Conservation (phyloP, 176 grass and related monocot genomes). For the Carex scoparia region DNA sequence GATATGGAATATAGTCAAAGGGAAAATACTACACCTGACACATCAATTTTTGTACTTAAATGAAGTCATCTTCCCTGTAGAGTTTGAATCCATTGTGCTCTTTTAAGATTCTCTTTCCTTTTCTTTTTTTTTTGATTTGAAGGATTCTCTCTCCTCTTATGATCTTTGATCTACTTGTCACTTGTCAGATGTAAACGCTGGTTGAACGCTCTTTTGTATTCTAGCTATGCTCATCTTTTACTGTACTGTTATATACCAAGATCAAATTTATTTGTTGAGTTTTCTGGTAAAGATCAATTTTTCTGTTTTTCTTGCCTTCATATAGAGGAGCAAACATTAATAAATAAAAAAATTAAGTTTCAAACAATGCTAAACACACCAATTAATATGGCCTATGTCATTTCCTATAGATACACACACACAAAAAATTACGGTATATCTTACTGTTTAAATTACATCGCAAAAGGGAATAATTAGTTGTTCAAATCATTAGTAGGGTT, state of each 20-base stretch:
- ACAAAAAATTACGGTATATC: background rate
- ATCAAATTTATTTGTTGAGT: too few relatives aligned
- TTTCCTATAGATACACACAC: background rate
- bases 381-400: too few relatives aligned
- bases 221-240: background rate
- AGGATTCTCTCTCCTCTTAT: background rate
- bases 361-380: too few relatives aligned
- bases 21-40: constrained; percentile 24
- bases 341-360: too few relatives aligned
- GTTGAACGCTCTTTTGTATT: constrained; percentile 9
- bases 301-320: too few relatives aligned
- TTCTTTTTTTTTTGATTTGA: too few relatives aligned
- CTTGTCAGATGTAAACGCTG: background rate
- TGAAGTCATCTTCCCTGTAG: constrained; percentile 16
- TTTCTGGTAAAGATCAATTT: too few relatives aligned
- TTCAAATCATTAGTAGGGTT: background rate
- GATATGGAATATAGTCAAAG: constrained; percentile 85
- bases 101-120: background rate
- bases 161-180: background rate
- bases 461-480: background rate
- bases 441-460: background rate
- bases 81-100: constrained; percentile 7
- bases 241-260: too few relatives aligned
- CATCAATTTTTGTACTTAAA: constrained; percentile 23
- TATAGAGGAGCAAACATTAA: too few relatives aligned